Evolutionary conservation across 345 rosid species (phyloP), one percentile per base, ranked within the genome.

Genomic region (Combretum micranthum): DNA sequence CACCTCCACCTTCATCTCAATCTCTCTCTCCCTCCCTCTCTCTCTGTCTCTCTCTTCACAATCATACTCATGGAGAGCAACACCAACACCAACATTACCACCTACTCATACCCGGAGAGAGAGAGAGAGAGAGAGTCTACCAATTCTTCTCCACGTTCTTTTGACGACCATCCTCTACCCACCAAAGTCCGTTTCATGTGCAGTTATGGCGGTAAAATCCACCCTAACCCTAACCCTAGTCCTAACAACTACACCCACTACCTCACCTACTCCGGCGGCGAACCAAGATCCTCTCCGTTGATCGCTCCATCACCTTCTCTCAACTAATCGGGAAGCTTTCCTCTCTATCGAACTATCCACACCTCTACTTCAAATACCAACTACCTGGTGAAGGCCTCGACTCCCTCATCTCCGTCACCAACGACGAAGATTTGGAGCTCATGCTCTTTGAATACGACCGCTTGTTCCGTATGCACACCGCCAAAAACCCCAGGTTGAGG

Each of bases 371-470:
- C 43, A 81, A 84, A 75, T 84, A 81, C 43, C 87, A 84, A 59
- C 81, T 81, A 52, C 90, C 87, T 2, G 90, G 82, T 2, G 90
- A 84, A 55, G 90, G 81, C 63, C 85, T 84, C 19, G 87, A 75
- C 60, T 83, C 87, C 15, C 69, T 84, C 65, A 75, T 81, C 60
- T 81, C 87, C 3, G 83, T 84, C 45, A 79, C 87, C 46, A 79
- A 77, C 55, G 83, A 81, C 42, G 90, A 84, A 68, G 90, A 84
- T 61, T 78, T 84, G 37, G 83, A 75, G 51, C 87, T 75, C 55
- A 77, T 84, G 87, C 75, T 84, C 85, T 45, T 75, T 21, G 87
- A 84, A 60, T 81, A 77, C 54, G 90, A 84, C 12, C 75, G 87
- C 23, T 60, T 79, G 44, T 50, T 55, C 53, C 77, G 80, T 13